Base-by-base conservation (phyloP, 1,139 yeast genomes). In the Geotrichum carabidarum region DNA sequence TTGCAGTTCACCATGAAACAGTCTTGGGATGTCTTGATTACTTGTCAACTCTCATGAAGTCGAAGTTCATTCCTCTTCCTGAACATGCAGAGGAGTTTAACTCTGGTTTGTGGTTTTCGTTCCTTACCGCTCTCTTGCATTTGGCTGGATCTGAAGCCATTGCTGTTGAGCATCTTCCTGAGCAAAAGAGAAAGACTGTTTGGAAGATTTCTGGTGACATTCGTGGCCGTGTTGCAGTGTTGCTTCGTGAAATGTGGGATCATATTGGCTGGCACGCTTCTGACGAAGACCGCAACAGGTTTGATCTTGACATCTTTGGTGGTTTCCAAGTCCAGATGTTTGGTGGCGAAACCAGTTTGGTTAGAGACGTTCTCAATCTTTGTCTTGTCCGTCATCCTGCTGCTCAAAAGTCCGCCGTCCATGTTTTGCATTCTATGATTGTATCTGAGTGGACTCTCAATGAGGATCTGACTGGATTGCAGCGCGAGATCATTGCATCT, bases 111-210 rank as follows among this genome's bases (percentile, higher is more conserved):
- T 72, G 83, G 57, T 65, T 69, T 32, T 76, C 78, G 49, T 81
- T 79, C 65, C 73, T 84, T 51, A 80, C 78, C 59, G 86, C 82
- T 63, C 68, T 87, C 59, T 79, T 78, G 61, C 75, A 82, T 11
- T 71, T 84, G 46, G 75, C 86, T 31, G 78, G 77, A 55, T 68
- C 71, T 1, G 68, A 65, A 43, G 60, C 67, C 7, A 60, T 69
- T 49, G 68, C 67, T 8, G 62, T 67, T 22, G 71, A 68, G 56
- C 62, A 62, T 44, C 58, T 65, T 59, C 79, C 89, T 1, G 84
- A 81, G 48, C 82, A 86, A 53, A 90, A 94, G 49, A 78, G 84
- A 65, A 83, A 82, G 62, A 91, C 91, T 0, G 82, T 90, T 61
- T 74, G 73, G 69, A 76, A 76, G 56, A 80, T 88, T 48, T 78